Base-by-base conservation (phyloP, 2,329 filamentous ascomycete genomes). In the Arachnopeziza araneosa region DNA sequence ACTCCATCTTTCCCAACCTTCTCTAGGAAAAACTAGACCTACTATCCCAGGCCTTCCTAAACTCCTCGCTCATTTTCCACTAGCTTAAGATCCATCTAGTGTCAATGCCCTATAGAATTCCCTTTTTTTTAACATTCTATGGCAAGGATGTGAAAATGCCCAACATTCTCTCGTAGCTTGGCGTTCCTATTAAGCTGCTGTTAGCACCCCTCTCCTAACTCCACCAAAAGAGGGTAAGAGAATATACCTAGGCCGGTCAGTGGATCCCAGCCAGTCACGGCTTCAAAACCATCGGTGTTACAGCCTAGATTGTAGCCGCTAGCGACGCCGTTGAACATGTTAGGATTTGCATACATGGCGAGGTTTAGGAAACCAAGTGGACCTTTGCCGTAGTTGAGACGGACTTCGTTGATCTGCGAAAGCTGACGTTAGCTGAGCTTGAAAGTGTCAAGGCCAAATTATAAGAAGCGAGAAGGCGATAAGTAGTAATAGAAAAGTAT, bases 341-440 rank as follows among this genome's bases (percentile, higher is more conserved):
- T 56, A 0, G 73, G 72, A 58, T 81, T 73, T 1, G 75, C 75
- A 64, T 82, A 82, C 21, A 83, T 66, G 49, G 77, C 75, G 0
- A 77, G 80, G 55, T 83, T 80, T 21, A 83, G 69, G 63, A 83
- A 83, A 0, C 80, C 81, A 10, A 83, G 74, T 0, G 79, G 71
- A 10, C 52, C 52, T 30, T 54, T 54, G 19, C 52, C 52, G 26
- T n/a, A 24, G 19, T 26, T 2, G n/a, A 54, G 23, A n/a, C 52
- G 22, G 2, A 26, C 52, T 14, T 54, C 52, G n/a, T 54, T 54
- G 12, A 54, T 54, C 36, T 44, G 36, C 17, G 36, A 14, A 14
- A 19, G 17, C 6, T 14, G 17, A 12, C 12, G 36, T 44, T 14
- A 44, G 17, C 12, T 19, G 17, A 44, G 17, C 3, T 44, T 19